These are phyloP conservation scores for Mycotypha africana DNA, from an alignment of 371 early-diverging fungal species.

Conservation along the genomic window DNA sequence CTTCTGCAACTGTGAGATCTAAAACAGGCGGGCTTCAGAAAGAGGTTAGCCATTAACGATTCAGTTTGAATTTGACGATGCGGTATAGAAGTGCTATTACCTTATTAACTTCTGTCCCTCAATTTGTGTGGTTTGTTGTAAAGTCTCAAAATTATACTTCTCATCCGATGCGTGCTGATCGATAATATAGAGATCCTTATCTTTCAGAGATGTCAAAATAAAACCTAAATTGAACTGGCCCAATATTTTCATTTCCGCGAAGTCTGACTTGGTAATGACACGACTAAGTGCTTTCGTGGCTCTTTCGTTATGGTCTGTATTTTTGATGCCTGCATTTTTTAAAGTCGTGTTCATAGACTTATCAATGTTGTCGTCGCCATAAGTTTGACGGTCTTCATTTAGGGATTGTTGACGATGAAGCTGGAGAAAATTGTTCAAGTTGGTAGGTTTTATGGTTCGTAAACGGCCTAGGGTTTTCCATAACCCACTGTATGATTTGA, in stretches of 20 bases:
- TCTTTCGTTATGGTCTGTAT: constrained; percentile 37
- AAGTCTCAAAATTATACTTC: constrained; percentile 92
- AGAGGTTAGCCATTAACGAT: not conserved
- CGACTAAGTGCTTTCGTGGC: constrained; percentile 54
- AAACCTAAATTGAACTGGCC: constrained; percentile 99
- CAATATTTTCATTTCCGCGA: constrained; percentile 76
- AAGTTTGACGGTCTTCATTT: too few relatives aligned
- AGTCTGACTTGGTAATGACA: constrained; percentile 77
- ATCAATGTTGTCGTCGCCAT: too few relatives aligned
- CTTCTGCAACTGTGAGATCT: constrained; percentile 75
- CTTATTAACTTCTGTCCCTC: constrained; percentile 12
- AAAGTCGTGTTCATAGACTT: not conserved
- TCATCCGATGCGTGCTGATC: constrained; percentile 99
- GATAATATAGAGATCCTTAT: constrained; percentile 82
- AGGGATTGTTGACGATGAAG: too few relatives aligned
- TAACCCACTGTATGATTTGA: constrained; percentile 1
- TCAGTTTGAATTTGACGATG: not conserved
- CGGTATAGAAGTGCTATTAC: not conserved
- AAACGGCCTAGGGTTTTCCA: constrained; percentile 4
- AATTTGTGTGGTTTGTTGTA: constrained; percentile 57
- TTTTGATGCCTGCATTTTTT: constrained; percentile 32
- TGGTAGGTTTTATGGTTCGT: not conserved
- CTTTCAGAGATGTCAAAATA: constrained; percentile 72
- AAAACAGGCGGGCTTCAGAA: constrained; percentile 33
- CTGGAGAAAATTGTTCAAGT: too few relatives aligned